Evolutionary conservation across 164 flowering plant species (phyloP), one percentile per base, ranked within the genome.

Genomic region (Piper longum): DNA sequence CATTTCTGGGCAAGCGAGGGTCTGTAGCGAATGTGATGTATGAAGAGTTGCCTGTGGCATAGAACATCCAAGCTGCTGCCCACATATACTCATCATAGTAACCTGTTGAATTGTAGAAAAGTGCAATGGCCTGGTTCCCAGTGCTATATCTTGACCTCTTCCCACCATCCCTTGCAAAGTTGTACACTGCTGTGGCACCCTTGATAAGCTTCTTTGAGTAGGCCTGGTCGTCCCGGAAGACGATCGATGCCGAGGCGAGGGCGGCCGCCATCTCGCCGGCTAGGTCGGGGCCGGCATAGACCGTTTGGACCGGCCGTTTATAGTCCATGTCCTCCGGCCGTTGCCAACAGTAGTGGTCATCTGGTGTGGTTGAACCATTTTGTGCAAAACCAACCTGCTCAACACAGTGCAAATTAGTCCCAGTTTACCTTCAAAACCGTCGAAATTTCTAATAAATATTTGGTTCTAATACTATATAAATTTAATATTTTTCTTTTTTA

Each of bases 201-300:
- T 78, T 71, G 60, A 74, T 43, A 1, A 91, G 88, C 66, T 82
- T 83, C 59, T 68, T 62, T 0, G 90, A 81, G 74, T 91, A 88
- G 19, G 75, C 52, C 0, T 4, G 19, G 54, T 85, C 45, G 68
- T 91, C 98, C 0, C 74, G 71, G 66, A 91, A 91, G 3, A 91
- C 95, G 11, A 91, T 84, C 2, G 98, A 91, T 16, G 96, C 96
- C 0, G 98, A 78, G 26, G 98, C 89, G 4, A 91, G 61, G 19
- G 98, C 89, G 14, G 98, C 90, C 0, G 95, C 88, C 87, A 91
- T 86, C 72, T 91, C 96, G 0, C 79, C 89, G 0, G 81, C 95
- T 7, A 91, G 80, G 48, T 91, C 98, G 0, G 95, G 77, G 13
- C 82, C 91, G 6, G 81, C 2, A 0, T 0, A 3, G 3, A 71